Evolutionary conservation across 768 basidiomycete species (phyloP).

Genomic region (Leccinum obscurum): DNA sequence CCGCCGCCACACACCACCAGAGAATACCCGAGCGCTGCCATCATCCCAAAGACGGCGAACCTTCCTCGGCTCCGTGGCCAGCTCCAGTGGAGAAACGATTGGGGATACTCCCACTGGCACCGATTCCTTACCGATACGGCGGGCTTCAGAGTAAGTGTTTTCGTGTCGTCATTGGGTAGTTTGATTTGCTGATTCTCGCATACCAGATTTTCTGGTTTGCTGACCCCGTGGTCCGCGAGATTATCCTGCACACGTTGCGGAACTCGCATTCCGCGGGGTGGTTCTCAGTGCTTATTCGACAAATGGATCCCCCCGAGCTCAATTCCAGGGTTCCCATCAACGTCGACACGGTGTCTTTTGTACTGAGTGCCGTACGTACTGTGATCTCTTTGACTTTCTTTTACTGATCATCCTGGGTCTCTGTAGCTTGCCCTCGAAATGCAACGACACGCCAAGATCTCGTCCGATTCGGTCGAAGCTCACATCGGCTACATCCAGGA

Average conservation of each 20-base stretch:
- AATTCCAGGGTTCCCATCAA: not conserved
- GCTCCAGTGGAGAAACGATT: not conserved
- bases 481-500: not conserved
- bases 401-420: not conserved
- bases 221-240: not conserved
- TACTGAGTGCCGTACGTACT: not conserved
- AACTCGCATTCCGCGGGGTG: not conserved
- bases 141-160: not conserved
- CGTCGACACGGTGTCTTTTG: not conserved
- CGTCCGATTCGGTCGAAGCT: not conserved
- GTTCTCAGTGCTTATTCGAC: not conserved
- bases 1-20: not conserved
- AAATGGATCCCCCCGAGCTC: not conserved
- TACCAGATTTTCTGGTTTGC: not conserved
- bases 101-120: not conserved
- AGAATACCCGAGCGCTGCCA: not conserved
- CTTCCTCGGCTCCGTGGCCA: not conserved
- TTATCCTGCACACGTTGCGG: not conserved
- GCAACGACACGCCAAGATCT: not conserved
- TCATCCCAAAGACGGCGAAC: not conserved
- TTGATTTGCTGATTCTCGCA: not conserved
- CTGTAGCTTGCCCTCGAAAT: not conserved
- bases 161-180: too few species aligned
- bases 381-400: not conserved
- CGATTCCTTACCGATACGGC: not conserved